A percentile compares a stretch with the other conserved stretches of the same genome.
Evolutionary conservation across 176 grass and related monocot species (phyloP).

Genomic region (Rhynchospora breviuscula): DNA sequence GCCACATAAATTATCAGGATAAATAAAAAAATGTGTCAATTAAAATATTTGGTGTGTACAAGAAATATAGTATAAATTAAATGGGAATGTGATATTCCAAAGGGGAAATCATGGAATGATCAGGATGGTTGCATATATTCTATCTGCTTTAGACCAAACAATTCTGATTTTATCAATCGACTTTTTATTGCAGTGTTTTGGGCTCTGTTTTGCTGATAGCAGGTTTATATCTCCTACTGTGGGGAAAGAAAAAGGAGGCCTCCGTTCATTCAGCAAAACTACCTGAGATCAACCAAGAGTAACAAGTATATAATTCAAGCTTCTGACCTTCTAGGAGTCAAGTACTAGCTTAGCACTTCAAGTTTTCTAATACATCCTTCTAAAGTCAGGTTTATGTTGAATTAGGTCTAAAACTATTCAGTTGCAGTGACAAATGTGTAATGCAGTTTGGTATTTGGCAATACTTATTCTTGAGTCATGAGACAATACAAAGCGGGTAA

Average conservation of each 20-base stretch:
- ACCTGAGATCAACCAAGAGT: conserved; percentile 17
- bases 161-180: neutral
- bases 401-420: neutral
- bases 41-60: neutral
- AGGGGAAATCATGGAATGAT: neutral
- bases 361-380: neutral
- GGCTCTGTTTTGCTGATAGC: conserved; percentile 44
- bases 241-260: conserved; percentile 64
- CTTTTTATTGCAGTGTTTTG: conserved; percentile 33
- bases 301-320: conserved; percentile 11
- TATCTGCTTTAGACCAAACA: neutral
- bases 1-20: neutral
- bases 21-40: neutral
- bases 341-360: neutral
- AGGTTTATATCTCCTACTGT: conserved; percentile 62
- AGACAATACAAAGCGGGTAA: too few relatives aligned
- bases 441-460: neutral
- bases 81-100: neutral
- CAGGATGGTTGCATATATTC: neutral
- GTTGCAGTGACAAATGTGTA: neutral
- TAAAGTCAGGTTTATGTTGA: neutral
- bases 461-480: neutral
- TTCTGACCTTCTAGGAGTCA: neutral
- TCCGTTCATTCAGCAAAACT: neutral
- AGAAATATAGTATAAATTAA: neutral